These are phyloP conservation scores for Rugonectria rugulosa DNA, from an alignment of 2,329 filamentous ascomycete species.

Conservation along the genomic window DNA sequence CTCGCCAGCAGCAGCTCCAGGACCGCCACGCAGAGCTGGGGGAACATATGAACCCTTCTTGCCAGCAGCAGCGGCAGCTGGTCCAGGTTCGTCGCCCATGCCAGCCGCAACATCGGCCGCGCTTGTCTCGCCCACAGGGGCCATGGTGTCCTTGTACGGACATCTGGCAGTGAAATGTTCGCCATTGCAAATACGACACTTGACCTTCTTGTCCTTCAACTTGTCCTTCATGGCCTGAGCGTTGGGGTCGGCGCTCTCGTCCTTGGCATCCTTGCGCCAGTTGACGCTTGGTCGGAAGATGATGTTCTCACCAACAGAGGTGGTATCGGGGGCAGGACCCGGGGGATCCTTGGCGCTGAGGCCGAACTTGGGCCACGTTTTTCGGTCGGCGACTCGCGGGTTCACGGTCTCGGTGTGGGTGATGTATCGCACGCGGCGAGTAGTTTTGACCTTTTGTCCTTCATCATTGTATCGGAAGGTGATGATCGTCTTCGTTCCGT, in stretches of 20 bases:
- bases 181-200: slow-evolving; percentile 98
- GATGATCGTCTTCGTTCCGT: slow-evolving; percentile 96
- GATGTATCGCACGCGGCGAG: slow-evolving; percentile 91
- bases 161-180: slow-evolving; percentile 99
- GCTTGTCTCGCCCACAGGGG: slow-evolving; percentile 73
- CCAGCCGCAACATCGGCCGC: slow-evolving; percentile 63
- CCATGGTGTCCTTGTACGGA: slow-evolving; percentile 99
- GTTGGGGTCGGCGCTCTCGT: slow-evolving; percentile 77
- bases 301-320: slow-evolving; percentile 96
- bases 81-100: slow-evolving; percentile 57
- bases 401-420: slow-evolving; percentile 94
- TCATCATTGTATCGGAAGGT: slow-evolving; percentile 91
- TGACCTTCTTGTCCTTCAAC: slow-evolving; percentile 99
- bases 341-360: slow-evolving; percentile 82
- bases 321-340: slow-evolving; percentile 89
- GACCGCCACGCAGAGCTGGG: slow-evolving; percentile 83
- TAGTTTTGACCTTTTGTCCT: slow-evolving; percentile 96
- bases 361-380: slow-evolving; percentile 93
- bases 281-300: slow-evolving; percentile 92
- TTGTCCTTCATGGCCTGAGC: slow-evolving; percentile 79
- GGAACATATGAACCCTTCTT: slow-evolving; percentile 91
- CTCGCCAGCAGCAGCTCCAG: slow-evolving; percentile 71
- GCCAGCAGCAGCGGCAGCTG: slow-evolving; percentile 62
- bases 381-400: slow-evolving; percentile 93
- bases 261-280: slow-evolving; percentile 90